Evolutionary conservation across 2,329 filamentous ascomycete genomes (phyloP), one percentile per base, ranked within the genome.

Genomic region (Exophiala oligosperma): DNA sequence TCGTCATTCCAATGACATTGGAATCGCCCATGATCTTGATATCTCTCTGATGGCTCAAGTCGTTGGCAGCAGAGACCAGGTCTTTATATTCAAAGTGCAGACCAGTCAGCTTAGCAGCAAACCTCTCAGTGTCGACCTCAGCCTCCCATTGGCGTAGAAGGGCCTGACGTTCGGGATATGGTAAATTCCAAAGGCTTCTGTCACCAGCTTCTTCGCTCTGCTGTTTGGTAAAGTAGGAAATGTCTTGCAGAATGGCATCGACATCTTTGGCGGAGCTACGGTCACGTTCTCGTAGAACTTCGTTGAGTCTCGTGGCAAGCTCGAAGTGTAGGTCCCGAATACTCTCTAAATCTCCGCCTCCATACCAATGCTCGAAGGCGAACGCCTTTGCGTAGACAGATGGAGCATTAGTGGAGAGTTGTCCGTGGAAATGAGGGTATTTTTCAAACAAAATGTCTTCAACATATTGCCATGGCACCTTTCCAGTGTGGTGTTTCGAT

Each of bases 1-100:
- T 72, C 12, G 70, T 72, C 54, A 71, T 56, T 1, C 67, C 70
- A 47, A 71, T 66, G 26, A 72, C 57, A 21, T 72, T 53, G 24
- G 65, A 60, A 23, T 56, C 32, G 24, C n/a, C 50, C 53, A 71
- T 68, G 37, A 62, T 62, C 38, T 59, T 59, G 28, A 54, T 46
- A 44, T 69, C 68, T 8, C 62, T 59, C 7, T 52, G 24, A 26
- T 54, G 38, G 12, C 40, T 64, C 17, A 70, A 60, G 28, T 64
- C 59, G 26, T 61, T 64, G 47, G 66, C 59, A 17, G 65, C 29
- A 14, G 63, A 52, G 4, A 60, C 38, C n/a, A n/a, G 38, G 4
- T 52, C 50, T 28, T 38, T 51, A 29, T 48, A 51, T n/a, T 60
- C 52, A n/a, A 57, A 50, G 38, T 60, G 56, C 9, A 63, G 57